A percentile compares a stretch with the other conserved stretches of the same genome.
These are phyloP conservation scores for Metroxylon sagu DNA, from an alignment of 176 grass and related monocot genomes.

Conservation along the genomic window DNA sequence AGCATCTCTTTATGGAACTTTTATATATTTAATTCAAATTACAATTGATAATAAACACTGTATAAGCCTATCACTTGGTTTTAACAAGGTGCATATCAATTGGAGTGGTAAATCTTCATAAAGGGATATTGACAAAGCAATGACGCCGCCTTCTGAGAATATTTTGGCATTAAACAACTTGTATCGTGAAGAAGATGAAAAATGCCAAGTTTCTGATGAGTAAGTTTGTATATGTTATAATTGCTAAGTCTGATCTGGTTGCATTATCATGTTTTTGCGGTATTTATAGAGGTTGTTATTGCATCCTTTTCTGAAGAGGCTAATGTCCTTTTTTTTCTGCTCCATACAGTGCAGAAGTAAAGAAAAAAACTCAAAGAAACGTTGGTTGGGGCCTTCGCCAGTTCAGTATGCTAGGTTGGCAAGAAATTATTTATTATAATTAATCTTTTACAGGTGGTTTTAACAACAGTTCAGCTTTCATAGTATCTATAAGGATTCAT, in stretches of 20 bases:
- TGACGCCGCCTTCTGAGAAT: slow-evolving; percentile 3
- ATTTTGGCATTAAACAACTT: slow-evolving; percentile 13
- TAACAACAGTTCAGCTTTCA: too few species aligned
- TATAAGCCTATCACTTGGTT: too few species aligned
- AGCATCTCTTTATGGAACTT: too few species aligned
- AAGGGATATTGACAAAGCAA: background rate
- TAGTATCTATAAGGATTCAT: too few species aligned
- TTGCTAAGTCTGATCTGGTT: too few species aligned
- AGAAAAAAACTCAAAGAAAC: slow-evolving; percentile 62
- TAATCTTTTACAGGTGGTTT: too few species aligned
- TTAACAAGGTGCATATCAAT: too few species aligned
- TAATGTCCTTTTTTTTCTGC: slow-evolving; percentile 3
- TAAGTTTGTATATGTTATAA: background rate
- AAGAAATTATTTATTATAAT: background rate
- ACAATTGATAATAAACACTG: too few species aligned
- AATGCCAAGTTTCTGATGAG: slow-evolving; percentile 21
- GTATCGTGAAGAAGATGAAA: slow-evolving; percentile 7
- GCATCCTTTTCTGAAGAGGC: background rate
- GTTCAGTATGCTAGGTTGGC: slow-evolving; percentile 86
- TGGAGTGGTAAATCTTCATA: slow-evolving; percentile 8
- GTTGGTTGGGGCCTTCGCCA: slow-evolving; percentile 81
- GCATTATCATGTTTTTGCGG: too few species aligned
- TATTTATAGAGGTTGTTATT: too few species aligned
- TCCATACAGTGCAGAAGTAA: slow-evolving; percentile 25
- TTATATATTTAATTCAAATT: too few species aligned